Conservation (phyloP, 257 asterid genomes). For the Ophiorrhiza pumila region DNA sequence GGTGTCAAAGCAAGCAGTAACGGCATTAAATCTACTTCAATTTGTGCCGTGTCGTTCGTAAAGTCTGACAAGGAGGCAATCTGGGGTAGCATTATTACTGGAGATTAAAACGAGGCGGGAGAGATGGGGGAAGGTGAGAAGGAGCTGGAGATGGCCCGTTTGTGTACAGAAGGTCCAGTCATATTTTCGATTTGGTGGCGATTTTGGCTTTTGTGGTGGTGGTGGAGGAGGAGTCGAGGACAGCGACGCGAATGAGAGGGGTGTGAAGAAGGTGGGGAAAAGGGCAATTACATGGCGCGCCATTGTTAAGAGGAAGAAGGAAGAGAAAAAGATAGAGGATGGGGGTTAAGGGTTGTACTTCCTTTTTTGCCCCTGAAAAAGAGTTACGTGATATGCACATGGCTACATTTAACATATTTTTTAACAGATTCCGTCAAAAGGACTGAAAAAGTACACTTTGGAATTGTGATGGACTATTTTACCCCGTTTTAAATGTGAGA, state of each 20-base stretch:
- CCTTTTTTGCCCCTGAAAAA: too few relatives aligned
- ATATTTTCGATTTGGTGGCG: conserved; percentile 63
- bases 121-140: conserved; percentile 49
- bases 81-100: conserved; percentile 28
- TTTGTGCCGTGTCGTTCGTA: conserved; percentile 9
- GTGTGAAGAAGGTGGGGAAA: conserved; percentile 25
- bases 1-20: conserved; percentile 61
- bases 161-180: conserved; percentile 86
- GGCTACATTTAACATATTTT: too few relatives aligned
- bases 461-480: too few relatives aligned
- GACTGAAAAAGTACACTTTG: too few relatives aligned
- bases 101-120: conserved; percentile 73
- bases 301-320: too few relatives aligned
- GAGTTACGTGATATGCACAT: too few relatives aligned
- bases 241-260: conserved; percentile 51
- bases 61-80: conserved; percentile 4
- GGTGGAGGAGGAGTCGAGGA: conserved; percentile 63
- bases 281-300: too few relatives aligned
- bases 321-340: too few relatives aligned
- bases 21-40: conserved; percentile 35
- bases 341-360: too few relatives aligned
- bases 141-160: conserved; percentile 83
- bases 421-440: too few relatives aligned
- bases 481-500: too few relatives aligned
- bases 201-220: conserved; percentile 9